Percentiles rank a stretch among this genome's conserved stretches.
Conservation (phyloP, 2,329 filamentous ascomycete genomes). For the Colletotrichum sp. region DNA sequence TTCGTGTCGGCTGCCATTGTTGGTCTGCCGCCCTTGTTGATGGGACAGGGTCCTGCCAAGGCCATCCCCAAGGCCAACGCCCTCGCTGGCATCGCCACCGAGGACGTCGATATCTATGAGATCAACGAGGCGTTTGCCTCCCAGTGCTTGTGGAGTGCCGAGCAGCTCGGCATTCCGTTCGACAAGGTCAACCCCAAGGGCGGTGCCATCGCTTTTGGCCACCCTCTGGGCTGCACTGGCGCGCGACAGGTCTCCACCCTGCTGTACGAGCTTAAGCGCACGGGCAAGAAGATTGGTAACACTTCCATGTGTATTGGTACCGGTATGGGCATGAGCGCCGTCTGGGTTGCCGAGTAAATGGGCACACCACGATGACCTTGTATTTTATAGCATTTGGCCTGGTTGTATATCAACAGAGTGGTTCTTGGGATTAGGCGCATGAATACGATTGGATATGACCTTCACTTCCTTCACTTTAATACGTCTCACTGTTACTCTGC, state of each 20-base stretch:
- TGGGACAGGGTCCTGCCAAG: constrained; percentile 95
- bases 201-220: constrained; percentile 93
- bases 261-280: constrained; percentile 87
- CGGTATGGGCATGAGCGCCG: constrained; percentile 96
- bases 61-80: constrained; percentile 91
- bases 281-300: constrained; percentile 82
- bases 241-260: constrained; percentile 92
- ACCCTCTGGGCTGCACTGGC: constrained; percentile 93
- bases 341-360: constrained; percentile 91
- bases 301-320: constrained; percentile 98
- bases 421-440: constrained; percentile 10
- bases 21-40: constrained; percentile 89
- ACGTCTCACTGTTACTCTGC: not conserved
- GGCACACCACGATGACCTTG: not conserved
- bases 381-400: constrained; percentile 14
- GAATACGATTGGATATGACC: not conserved
- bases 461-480: not conserved
- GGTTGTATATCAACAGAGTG: constrained; percentile 12
- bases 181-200: constrained; percentile 98
- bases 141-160: constrained; percentile 92
- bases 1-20: constrained; percentile 86
- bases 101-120: constrained; percentile 96
- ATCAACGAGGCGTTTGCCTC: constrained; percentile 99
- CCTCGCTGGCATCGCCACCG: constrained; percentile 83
- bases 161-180: constrained; percentile 80